Evolutionary conservation across 768 basidiomycete genomes (phyloP), one percentile per base, ranked within the genome.

Genomic region (Dioszegia aurantiaca): DNA sequence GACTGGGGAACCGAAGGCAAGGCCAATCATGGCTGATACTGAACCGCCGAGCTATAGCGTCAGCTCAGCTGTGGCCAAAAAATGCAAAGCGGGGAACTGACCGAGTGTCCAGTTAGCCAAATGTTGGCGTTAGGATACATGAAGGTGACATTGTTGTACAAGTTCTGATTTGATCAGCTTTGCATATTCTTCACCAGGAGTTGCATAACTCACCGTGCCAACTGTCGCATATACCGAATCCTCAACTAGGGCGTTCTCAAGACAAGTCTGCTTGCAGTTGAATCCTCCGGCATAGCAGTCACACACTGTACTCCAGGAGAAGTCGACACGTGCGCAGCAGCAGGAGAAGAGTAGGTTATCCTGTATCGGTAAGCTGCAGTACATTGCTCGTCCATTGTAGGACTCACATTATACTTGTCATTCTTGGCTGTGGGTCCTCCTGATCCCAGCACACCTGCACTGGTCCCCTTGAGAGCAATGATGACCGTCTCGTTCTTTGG

Each of bases 321-420:
- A 89, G 31, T 88, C 90, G n/a, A 97, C 89, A 6, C 88, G 82
- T 1, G 91, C 93, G 69, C 94, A 98, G 76, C 94, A 98, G 77
- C 94, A 98, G 3, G 90, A 80, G 79, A 94, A 94, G 31, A 98
- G 78, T n/a, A 93, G 79, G 70, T 94, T 98, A 68, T 97, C 93
- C 77, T 78, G 27, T 56, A 5, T 12, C 8, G 17, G 36, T 64
- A 1, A 60, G 52, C 37, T 42, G 12, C 40, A 30, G 17, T 23
- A 19, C 44, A 57, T 19, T 24, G 27, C 9, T 36, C 3, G 21
- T 14, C n/a, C n/a, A n/a, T n/a, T n/a, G n/a, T n/a, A n/a, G n/a
- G 33, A 42, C 74, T 59, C 52, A 77, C 77, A 57, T 98, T 98
- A 58, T 86, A 77, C 78, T 92, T 94, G 80, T 98, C 94, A 76